phyloP scores from a whole-genome alignment of 2,329 filamentous ascomycete species.

The Arthrobotrys pseudoclavata region DNA sequence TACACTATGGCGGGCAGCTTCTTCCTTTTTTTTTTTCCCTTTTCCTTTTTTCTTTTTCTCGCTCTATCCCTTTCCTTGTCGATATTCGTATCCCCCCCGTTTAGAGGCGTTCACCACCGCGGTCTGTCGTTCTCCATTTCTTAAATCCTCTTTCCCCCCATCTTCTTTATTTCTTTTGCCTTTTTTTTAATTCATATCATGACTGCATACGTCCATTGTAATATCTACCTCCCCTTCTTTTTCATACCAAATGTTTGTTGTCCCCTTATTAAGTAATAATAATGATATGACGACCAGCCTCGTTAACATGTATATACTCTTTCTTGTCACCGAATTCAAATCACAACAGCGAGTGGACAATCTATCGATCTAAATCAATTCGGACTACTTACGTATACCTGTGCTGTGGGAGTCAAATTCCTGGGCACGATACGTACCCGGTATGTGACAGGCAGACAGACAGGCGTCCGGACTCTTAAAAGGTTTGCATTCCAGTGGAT shows the following conservation, averaged over 20 bases:
- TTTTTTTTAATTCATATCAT: conserved; percentile 7
- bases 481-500: conserved; percentile 28
- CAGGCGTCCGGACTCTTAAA: background rate
- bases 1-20: conserved; percentile 16
- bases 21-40: conserved; percentile 21
- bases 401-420: background rate
- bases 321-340: conserved; percentile 16
- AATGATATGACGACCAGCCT: conserved; percentile 48
- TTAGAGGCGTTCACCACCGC: conserved; percentile 33
- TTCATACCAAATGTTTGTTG: conserved; percentile 10
- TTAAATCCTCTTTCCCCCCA: conserved; percentile 25
- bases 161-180: conserved; percentile 8
- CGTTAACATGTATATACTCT: conserved; percentile 39
- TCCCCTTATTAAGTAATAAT: conserved; percentile 33
- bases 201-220: conserved; percentile 46
- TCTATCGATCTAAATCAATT: background rate
- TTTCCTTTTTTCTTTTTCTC: conserved; percentile 2
- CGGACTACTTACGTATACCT: too few species aligned
- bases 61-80: conserved; percentile 22
- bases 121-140: conserved; percentile 27
- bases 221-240: conserved; percentile 24
- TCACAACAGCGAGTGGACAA: background rate
- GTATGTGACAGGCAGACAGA: conserved; percentile 41
- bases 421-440: conserved; percentile 15
- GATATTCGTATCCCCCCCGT: conserved; percentile 18